phyloP scores from a whole-genome alignment of 805 yeast species.

The Metschnikowia vanudenii region DNA sequence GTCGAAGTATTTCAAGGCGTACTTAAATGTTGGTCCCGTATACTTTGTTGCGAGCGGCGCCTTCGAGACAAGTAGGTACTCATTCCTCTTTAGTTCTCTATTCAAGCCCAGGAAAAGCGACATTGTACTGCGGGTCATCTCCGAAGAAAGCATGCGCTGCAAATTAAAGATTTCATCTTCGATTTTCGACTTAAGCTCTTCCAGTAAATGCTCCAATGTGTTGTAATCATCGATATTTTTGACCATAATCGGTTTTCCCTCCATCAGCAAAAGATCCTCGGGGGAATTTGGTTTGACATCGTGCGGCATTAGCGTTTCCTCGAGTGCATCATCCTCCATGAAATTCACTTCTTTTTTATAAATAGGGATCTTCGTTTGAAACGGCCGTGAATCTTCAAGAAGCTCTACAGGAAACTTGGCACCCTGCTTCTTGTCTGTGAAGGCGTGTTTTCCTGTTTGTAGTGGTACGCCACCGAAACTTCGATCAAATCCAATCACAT shows the following conservation, averaged over 20 bases:
- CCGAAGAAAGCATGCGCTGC: conserved; percentile 22
- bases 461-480: conserved; percentile 40
- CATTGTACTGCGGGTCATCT: conserved; percentile 28
- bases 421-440: conserved; percentile 16
- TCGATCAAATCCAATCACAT: conserved; percentile 43
- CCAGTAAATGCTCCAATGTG: conserved; percentile 15
- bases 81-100: conserved; percentile 27
- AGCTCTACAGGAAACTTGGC: conserved; percentile 36
- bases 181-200: conserved; percentile 21
- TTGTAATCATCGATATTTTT: conserved; percentile 32
- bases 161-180: conserved; percentile 31
- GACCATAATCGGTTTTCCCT: conserved; percentile 26
- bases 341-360: conserved; percentile 40
- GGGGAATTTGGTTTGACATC: conserved; percentile 17
- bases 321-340: conserved; percentile 22
- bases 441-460: conserved; percentile 25
- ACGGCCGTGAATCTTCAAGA: conserved; percentile 36
- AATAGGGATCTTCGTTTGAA: conserved; percentile 27
- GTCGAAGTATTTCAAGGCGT: conserved; percentile 32
- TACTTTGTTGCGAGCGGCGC: conserved; percentile 14
- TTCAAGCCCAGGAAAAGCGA: conserved; percentile 17
- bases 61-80: conserved; percentile 24
- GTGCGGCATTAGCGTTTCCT: conserved; percentile 18
- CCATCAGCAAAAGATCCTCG: conserved; percentile 14
- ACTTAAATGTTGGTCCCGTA: conserved; percentile 24